Percentiles rank a stretch among this genome's conserved stretches.
These are phyloP conservation scores for Coemansia sp. DNA, from an alignment of 192 early-diverging fungal species.

Conservation along the genomic window DNA sequence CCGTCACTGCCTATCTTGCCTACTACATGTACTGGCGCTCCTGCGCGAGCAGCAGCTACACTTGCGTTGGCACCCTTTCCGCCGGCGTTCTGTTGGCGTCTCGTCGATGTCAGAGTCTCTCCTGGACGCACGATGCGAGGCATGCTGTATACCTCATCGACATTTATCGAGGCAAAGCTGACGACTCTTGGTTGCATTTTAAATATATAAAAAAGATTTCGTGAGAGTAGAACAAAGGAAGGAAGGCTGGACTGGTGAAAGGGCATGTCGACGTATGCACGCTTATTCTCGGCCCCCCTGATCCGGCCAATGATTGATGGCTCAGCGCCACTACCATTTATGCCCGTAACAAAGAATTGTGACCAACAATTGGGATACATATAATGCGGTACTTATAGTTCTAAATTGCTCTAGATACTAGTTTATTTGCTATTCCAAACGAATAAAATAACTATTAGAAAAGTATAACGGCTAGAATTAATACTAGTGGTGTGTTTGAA, in stretches of 20 bases:
- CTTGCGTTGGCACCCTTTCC: constrained; percentile 86
- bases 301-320: not conserved
- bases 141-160: constrained; percentile 58
- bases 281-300: not conserved
- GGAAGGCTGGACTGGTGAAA: not conserved
- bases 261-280: not conserved
- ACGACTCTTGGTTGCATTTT: constrained; percentile 35
- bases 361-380: not conserved
- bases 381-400: not conserved
- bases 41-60: constrained; percentile 79
- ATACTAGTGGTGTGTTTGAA: too few species aligned
- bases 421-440: not conserved
- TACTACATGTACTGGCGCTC: constrained; percentile 69
- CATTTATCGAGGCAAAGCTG: constrained; percentile 57
- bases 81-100: constrained; percentile 45
- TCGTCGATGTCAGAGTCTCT: constrained; percentile 42
- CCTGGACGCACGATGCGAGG: constrained; percentile 48
- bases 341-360: not conserved
- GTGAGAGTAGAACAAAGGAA: not conserved
- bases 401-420: not conserved
- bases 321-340: too few species aligned
- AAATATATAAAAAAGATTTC: not conserved
- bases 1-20: constrained; percentile 88
- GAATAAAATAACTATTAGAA: not conserved
- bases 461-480: too few species aligned